Conservation (phyloP, 495 filamentous ascomycete genomes). For the Xylaria acuta region DNA sequence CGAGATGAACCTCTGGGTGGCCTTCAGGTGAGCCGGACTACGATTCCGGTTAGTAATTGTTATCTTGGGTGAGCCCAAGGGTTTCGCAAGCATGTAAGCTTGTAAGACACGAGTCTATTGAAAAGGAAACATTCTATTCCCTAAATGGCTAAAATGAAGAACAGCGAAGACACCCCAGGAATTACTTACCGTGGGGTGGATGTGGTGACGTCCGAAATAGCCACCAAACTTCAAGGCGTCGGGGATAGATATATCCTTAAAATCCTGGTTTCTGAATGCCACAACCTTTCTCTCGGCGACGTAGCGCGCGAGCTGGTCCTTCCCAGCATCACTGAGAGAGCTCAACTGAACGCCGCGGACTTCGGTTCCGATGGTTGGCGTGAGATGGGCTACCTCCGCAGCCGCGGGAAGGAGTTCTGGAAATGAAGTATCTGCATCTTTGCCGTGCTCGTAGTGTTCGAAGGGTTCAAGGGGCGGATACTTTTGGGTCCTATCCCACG, state of each 20-base stretch:
- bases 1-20: slow-evolving; percentile 78
- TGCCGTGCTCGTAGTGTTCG: slow-evolving; percentile 74
- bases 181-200: slow-evolving; percentile 67
- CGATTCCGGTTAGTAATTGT: not conserved
- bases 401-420: slow-evolving; percentile 67
- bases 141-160: not conserved
- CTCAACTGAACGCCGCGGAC: slow-evolving; percentile 78
- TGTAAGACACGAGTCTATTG: not conserved
- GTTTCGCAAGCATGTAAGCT: too few species aligned
- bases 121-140: not conserved
- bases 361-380: slow-evolving; percentile 77
- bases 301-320: slow-evolving; percentile 81
- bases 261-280: slow-evolving; percentile 79
- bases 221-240: slow-evolving; percentile 72
- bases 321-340: slow-evolving; percentile 67
- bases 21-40: slow-evolving; percentile 69
- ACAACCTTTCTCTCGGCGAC: slow-evolving; percentile 82
- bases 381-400: slow-evolving; percentile 63
- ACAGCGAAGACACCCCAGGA: not conserved
- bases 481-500: slow-evolving; percentile 67
- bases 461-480: slow-evolving; percentile 73
- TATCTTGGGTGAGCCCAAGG: not conserved
- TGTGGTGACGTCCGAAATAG: slow-evolving; percentile 85
- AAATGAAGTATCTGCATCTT: slow-evolving; percentile 70
- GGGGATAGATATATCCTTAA: slow-evolving; percentile 74